phyloP scores from a whole-genome alignment of 176 grass and related monocot species.

The Oryza brachyantha region DNA sequence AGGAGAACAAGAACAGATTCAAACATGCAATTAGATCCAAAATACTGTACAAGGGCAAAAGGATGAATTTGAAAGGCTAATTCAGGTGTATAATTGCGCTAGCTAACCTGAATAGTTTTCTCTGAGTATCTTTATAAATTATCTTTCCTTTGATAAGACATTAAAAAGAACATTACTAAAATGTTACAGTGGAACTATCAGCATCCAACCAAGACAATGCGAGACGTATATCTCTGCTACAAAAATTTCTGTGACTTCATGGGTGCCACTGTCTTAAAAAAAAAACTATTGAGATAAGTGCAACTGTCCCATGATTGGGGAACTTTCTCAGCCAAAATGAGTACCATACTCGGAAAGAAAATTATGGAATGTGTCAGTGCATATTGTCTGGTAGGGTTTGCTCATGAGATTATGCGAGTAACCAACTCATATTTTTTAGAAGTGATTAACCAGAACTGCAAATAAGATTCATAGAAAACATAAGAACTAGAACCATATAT shows the following conservation, averaged over 20 bases:
- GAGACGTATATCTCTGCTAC: constrained; percentile 11
- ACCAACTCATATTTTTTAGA: background rate
- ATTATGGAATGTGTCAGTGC: background rate
- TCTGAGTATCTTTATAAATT: background rate
- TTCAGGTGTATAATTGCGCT: background rate
- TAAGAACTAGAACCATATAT: background rate
- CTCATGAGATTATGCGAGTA: background rate
- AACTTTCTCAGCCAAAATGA: background rate
- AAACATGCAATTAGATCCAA: background rate
- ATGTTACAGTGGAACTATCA: background rate
- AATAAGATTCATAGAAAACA: constrained; percentile 18
- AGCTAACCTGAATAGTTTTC: background rate
- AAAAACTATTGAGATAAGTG: background rate
- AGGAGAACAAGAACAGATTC: constrained; percentile 16
- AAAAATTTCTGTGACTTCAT: background rate
- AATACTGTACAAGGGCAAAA: background rate
- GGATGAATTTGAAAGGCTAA: background rate
- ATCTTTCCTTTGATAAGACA: background rate
- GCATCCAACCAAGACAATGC: background rate
- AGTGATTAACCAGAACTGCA: background rate
- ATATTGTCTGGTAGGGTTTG: constrained; percentile 5
- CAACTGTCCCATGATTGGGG: too few relatives aligned
- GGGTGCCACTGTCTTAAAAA: background rate
- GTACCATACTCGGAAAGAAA: background rate
- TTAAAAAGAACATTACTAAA: background rate